A percentile compares a stretch with the other conserved stretches of the same genome.
phyloP scores from a whole-genome alignment of 352 stramenopile genomes.

The Globisporangium heterothallicum region DNA sequence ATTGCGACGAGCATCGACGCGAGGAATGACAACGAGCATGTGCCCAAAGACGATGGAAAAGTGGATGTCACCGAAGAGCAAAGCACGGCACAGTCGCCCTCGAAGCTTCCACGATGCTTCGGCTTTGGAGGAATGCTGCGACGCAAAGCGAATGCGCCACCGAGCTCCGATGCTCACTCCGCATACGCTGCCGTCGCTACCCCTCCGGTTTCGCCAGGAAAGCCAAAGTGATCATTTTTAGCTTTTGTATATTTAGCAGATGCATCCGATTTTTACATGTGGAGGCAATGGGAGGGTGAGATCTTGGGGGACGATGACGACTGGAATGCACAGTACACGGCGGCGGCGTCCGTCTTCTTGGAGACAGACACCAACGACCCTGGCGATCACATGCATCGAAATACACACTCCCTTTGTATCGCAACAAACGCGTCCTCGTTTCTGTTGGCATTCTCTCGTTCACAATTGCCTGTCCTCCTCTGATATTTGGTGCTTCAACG shows the following conservation, averaged over 20 bases:
- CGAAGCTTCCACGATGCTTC: constrained; percentile 34
- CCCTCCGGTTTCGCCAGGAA: constrained; percentile 7
- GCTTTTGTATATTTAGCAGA: neutral
- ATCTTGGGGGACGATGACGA: neutral
- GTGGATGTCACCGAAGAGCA: constrained; percentile 33
- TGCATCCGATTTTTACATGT: neutral
- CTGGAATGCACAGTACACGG: too few relatives aligned
- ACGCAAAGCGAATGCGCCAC: constrained; percentile 12
- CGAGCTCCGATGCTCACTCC: neutral
- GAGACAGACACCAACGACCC: too few relatives aligned
- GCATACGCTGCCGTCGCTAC: constrained; percentile 9
- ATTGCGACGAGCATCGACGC: constrained; percentile 21
- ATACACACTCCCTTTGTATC: too few relatives aligned
- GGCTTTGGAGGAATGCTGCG: constrained; percentile 43
- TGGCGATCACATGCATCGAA: too few relatives aligned
- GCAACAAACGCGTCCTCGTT: too few relatives aligned
- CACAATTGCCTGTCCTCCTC: constrained; percentile 3
- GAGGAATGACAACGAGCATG: constrained; percentile 22
- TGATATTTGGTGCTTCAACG: neutral
- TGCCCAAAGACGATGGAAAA: constrained; percentile 16
- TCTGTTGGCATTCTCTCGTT: constrained; percentile 1
- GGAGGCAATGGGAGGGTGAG: neutral
- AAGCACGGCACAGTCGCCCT: constrained; percentile 35
- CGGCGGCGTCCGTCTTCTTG: too few relatives aligned
- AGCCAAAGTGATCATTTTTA: neutral